Conservation (phyloP, 2,329 filamentous ascomycete species). For the Aureobasidium sp. region DNA sequence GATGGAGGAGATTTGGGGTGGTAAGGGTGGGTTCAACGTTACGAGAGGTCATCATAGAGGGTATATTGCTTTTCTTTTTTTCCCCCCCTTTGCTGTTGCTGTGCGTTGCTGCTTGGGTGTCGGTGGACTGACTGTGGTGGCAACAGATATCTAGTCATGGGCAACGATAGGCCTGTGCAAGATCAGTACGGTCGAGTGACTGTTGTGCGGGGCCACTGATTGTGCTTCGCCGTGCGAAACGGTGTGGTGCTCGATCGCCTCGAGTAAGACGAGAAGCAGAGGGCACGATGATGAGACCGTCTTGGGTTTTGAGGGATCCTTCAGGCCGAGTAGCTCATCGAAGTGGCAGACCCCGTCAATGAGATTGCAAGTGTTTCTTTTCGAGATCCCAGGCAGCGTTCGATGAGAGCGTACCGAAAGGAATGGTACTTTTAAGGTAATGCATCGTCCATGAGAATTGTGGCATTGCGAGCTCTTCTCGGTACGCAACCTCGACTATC, state of each 20-base stretch:
- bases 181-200: not conserved
- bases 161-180: not conserved
- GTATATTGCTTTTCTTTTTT: not conserved
- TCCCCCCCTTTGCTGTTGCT: too few species aligned
- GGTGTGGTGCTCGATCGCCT: too few species aligned
- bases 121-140: not conserved
- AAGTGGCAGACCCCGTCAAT: not conserved
- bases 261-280: too few species aligned
- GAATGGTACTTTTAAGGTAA: too few species aligned
- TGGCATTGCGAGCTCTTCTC: not conserved
- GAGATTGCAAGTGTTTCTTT: not conserved
- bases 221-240: too few species aligned
- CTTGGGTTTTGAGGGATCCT: not conserved
- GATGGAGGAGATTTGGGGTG: constrained; percentile 39
- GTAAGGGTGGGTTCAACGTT: not conserved
- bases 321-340: not conserved
- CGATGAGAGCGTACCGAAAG: too few species aligned
- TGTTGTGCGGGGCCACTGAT: not conserved
- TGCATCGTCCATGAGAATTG: not conserved
- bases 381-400: too few species aligned
- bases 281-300: too few species aligned
- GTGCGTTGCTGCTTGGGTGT: not conserved
- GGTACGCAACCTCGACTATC: not conserved
- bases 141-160: not conserved
- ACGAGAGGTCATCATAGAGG: constrained; percentile 3